A percentile compares a stretch with the other conserved stretches of the same genome.
These are phyloP conservation scores for Chrysoporthe austroafricana DNA, from an alignment of 2,329 filamentous ascomycete genomes.

Conservation along the genomic window DNA sequence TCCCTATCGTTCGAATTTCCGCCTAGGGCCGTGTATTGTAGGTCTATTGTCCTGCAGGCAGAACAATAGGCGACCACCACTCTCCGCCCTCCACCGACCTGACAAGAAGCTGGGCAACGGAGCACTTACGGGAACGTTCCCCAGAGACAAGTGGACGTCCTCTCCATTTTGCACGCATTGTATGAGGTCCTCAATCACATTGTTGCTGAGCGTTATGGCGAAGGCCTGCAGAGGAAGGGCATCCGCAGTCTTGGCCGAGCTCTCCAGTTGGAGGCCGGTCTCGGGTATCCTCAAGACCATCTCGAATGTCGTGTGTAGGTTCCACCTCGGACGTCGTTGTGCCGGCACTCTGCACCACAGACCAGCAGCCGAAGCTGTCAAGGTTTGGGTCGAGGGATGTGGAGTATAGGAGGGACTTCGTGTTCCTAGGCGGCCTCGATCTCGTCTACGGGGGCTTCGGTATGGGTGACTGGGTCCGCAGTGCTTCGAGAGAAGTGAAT, in stretches of 20 bases:
- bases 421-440: background rate
- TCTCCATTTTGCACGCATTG: conserved; percentile 60
- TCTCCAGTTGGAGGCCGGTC: conserved; percentile 60
- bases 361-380: conserved; percentile 30
- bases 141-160: conserved; percentile 60
- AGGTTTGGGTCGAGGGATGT: conserved; percentile 21
- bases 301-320: conserved; percentile 24
- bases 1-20: background rate
- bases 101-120: background rate
- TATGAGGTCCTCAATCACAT: conserved; percentile 66
- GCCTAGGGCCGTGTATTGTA: background rate
- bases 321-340: conserved; percentile 20
- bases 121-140: conserved; percentile 61
- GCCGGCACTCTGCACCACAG: conserved; percentile 27
- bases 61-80: conserved; percentile 15
- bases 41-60: conserved; percentile 1
- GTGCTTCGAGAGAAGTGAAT: conserved; percentile 17
- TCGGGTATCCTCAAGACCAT: conserved; percentile 59
- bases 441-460: conserved; percentile 7
- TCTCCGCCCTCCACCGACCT: background rate
- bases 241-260: conserved; percentile 49
- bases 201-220: conserved; percentile 60
- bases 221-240: conserved; percentile 59
- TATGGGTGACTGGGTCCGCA: conserved; percentile 2
- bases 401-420: background rate